Percentiles rank a stretch among this genome's conserved stretches.
These are phyloP conservation scores for Vitis rupestris DNA, from an alignment of 164 flowering plant genomes.

Conservation along the genomic window DNA sequence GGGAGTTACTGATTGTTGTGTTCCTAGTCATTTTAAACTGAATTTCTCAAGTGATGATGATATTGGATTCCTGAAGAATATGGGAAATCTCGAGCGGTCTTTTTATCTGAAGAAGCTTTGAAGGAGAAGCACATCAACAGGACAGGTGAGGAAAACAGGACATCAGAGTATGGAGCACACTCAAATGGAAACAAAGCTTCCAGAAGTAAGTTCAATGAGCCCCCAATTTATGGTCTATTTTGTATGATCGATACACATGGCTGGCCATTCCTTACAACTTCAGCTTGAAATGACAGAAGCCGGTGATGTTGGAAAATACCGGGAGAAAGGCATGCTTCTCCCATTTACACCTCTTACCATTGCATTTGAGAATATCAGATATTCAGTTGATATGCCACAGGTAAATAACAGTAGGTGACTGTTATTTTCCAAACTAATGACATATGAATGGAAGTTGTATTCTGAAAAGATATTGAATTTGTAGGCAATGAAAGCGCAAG, in stretches of 20 bases:
- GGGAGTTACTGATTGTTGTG: neutral
- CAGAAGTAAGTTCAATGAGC: too few relatives aligned
- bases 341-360: slow-evolving; percentile 47
- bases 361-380: slow-evolving; percentile 40
- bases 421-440: neutral
- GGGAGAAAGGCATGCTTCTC: slow-evolving; percentile 47
- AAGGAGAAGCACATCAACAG: slow-evolving; percentile 8
- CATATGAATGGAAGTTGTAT: neutral
- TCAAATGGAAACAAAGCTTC: neutral
- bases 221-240: too few relatives aligned
- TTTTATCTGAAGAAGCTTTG: slow-evolving; percentile 15
- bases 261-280: too few relatives aligned
- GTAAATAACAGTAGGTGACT: slow-evolving; percentile 14
- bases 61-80: neutral
- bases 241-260: too few relatives aligned
- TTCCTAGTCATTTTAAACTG: neutral
- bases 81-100: slow-evolving; percentile 10
- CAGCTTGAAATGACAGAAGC: slow-evolving; percentile 3
- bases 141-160: neutral
- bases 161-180: neutral
- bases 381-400: slow-evolving; percentile 56
- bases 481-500: slow-evolving; percentile 27
- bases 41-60: neutral
- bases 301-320: slow-evolving; percentile 2
- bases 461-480: neutral